Base-by-base conservation (phyloP, 148 eudicot genomes). In the Camellia sinensis region DNA sequence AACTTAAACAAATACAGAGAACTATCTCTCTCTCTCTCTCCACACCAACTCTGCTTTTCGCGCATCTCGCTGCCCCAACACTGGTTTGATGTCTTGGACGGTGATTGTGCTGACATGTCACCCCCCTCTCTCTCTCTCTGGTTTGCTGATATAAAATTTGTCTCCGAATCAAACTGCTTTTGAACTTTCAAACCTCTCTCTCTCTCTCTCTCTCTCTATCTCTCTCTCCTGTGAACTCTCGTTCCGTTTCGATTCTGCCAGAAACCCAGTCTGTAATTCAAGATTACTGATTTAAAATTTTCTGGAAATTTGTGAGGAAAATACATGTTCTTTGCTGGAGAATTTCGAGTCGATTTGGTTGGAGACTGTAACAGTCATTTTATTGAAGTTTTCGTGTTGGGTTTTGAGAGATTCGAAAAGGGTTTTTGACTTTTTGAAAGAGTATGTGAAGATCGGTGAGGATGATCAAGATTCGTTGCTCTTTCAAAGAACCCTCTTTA, bases 321-420 rank as follows among this genome's bases (percentile, higher is more conserved):
- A 50, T 43, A 4, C 22, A 12, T 76, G 6, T n/a, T 65, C 21
- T 77, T 29, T 13, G 40, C 18, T 46, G 56, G 10, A 7, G 17
- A 43, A 61, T 43, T 61, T 41, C n/a, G 4, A 21, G 53, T n/a
- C 53, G 13, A 21, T 77, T 50, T 67, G 62, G 71, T 74, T 67
- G 78, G 67, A 10, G 6, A 65, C 22, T 21, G 13, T 65, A 18
- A 46, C 59, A 12, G 81, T 52, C 73, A 46, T 72, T 74, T 79
- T 79, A 67, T 69, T 75, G 69, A 54, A 17, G 75, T 57, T 46
- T 79, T 59, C 18, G n/a, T 41, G 44, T 46, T 79, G n/a, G 64
- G 67, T 67, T 64, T 61, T 60, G 71, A 41, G 54, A 61, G 63
- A 54, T 48, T 74, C 67, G 11, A 37, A 45, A 43, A n/a, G 69